Conservation (phyloP, 1,284 basidiomycete species). For the Volvariella volvacea region DNA sequence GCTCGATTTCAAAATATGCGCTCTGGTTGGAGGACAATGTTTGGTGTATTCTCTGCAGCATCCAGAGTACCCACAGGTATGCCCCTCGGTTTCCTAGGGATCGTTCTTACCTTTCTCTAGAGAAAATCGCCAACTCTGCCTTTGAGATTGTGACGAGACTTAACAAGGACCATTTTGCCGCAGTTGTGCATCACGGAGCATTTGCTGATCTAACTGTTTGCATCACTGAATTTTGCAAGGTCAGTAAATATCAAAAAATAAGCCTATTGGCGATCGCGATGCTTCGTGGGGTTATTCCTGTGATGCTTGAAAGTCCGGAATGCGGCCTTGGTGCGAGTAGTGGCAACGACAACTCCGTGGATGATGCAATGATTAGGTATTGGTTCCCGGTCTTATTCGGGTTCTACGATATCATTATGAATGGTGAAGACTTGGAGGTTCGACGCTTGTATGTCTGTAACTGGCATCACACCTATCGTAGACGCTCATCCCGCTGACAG, state of each 20-base stretch:
- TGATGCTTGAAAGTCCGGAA: slow-evolving; percentile 84
- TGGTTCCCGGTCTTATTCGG: slow-evolving; percentile 97
- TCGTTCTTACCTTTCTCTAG: slow-evolving; percentile 28
- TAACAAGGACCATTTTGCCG: slow-evolving; percentile 87
- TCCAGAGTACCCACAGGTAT: slow-evolving; percentile 88
- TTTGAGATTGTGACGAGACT: slow-evolving; percentile 95
- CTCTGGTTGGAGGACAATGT: slow-evolving; percentile 99
- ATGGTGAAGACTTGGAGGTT: slow-evolving; percentile 98
- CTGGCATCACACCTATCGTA: neutral
- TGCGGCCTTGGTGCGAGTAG: slow-evolving; percentile 51
- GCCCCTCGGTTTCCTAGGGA: slow-evolving; percentile 11
- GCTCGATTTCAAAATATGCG: slow-evolving; percentile 92
- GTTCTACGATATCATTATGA: slow-evolving; percentile 99
- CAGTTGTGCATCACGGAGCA: slow-evolving; percentile 87
- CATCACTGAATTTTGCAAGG: slow-evolving; percentile 99
- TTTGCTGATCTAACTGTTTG: slow-evolving; percentile 97
- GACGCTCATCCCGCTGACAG: slow-evolving; percentile 32
- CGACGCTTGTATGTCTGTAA: slow-evolving; percentile 72
- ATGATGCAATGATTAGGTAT: slow-evolving; percentile 88
- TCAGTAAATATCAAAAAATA: slow-evolving; percentile 98
- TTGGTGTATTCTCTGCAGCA: slow-evolving; percentile 95
- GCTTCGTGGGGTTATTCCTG: slow-evolving; percentile 87
- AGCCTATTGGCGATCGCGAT: slow-evolving; percentile 94
- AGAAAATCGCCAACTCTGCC: slow-evolving; percentile 89
- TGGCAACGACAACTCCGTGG: slow-evolving; percentile 35